Base-by-base conservation (phyloP, 1,139 yeast species). In the Blastobotrys capitulatus region DNA sequence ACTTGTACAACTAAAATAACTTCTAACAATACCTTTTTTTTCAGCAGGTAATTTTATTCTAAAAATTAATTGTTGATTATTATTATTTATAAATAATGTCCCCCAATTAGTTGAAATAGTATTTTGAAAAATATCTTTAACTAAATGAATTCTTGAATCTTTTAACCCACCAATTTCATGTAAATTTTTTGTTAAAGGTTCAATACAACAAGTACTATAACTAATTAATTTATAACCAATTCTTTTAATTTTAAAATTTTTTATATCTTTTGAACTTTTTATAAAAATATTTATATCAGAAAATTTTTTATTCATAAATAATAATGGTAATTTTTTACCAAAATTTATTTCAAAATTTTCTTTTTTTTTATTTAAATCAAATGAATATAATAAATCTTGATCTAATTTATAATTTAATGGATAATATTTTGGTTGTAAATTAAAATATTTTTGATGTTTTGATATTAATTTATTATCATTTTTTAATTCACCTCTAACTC, bases 1-100 rank as follows among this genome's bases (percentile, higher is more conserved):
- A 22, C 57, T 53, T 18, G 56, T 49, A 39, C 63, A 60, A 2
- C 60, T 53, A 48, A 54, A 58, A 34, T 56, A 60, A 8, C 57
- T 53, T 16, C 57, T 56, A 7, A 56, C 57, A 5, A 54, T 45
- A 15, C 52, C 53, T 25, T 47, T 39, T 42, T 51, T 43, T n/a
- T 46, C 31, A n/a, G 42, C 46, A 6, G 59, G 59, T 29, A 57
- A 3, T 2, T 10, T 2, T 18, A 41, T 34, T n/a, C 19, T 19
- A 15, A 46, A 27, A n/a, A 16, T 15, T 22, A 46, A 32, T 26
- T 7, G 7, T 26, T 26, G 29, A 10, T 26, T 26, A 26, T 7
- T 26, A 26, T 26, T 10, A 26, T 26, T 26, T 26, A 7, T 10
- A 20, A 8, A 16, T 10, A 22, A 13, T 18, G 27, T 29, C 9